phyloP scores from a whole-genome alignment of 2,329 filamentous ascomycete species.

The Beauveria sp. region DNA sequence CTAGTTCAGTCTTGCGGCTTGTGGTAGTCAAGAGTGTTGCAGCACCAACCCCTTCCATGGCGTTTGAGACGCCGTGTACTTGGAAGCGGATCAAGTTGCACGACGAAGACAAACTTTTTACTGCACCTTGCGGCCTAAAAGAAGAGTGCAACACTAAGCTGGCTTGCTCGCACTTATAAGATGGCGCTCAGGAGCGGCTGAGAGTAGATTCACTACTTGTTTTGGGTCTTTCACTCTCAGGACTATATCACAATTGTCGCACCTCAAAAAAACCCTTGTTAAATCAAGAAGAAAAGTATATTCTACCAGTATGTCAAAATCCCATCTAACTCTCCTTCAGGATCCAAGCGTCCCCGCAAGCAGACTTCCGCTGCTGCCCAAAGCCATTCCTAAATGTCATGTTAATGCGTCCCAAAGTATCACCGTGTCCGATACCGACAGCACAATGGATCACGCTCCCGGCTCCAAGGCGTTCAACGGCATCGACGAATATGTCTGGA shows the following conservation, averaged over 20 bases:
- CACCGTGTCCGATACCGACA: background rate
- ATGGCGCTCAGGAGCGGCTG: background rate
- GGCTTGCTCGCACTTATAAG: background rate
- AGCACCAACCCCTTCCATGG: background rate
- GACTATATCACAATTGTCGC: background rate
- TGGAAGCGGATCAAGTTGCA: background rate
- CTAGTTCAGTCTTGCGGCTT: background rate
- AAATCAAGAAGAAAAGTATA: too few species aligned
- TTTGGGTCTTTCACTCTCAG: background rate
- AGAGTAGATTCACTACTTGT: background rate
- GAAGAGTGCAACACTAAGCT: background rate
- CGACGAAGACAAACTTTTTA: background rate
- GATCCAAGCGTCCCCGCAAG: background rate
- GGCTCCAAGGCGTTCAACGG: background rate
- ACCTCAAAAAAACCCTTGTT: background rate
- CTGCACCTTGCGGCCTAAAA: background rate
- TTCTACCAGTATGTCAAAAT: background rate
- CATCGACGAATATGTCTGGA: conserved; percentile 4
- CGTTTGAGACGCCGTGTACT: background rate
- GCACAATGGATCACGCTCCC: background rate
- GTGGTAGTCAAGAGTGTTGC: background rate
- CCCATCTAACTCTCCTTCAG: background rate
- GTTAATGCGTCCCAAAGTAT: background rate
- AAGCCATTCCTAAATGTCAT: background rate
- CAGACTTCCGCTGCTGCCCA: background rate